These are phyloP conservation scores for Brassica napus DNA, from an alignment of 345 rosid species.

Conservation along the genomic window Da-Ae NC_063449.1:41299501-41300000, in stretches of 20 bases:
- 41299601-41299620: not conserved
- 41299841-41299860: constrained; percentile 28
- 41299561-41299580: not conserved
- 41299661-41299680: not conserved
- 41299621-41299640: not conserved
- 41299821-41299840: constrained; percentile 9
- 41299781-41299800: constrained; percentile 39
- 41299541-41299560: not conserved
- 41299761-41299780: constrained; percentile 34
- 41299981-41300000: constrained; percentile 22
- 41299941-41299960: constrained; percentile 32
- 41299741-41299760: constrained; percentile 36
- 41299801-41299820: constrained; percentile 35
- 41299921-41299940: constrained; percentile 12
- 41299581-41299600: not conserved
- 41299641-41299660: constrained; percentile 1
- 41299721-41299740: constrained; percentile 31
- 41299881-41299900: constrained; percentile 41
- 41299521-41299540: not conserved
- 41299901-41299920: constrained; percentile 29
- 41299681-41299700: constrained; percentile 1
- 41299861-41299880: constrained; percentile 28
- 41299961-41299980: constrained; percentile 27
- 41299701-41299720: not conserved
- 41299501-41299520: too few relatives aligned